Evolutionary conservation across 768 basidiomycete genomes (phyloP), one percentile per base, ranked within the genome.

Genomic region (Rhizopogon rudus): DNA sequence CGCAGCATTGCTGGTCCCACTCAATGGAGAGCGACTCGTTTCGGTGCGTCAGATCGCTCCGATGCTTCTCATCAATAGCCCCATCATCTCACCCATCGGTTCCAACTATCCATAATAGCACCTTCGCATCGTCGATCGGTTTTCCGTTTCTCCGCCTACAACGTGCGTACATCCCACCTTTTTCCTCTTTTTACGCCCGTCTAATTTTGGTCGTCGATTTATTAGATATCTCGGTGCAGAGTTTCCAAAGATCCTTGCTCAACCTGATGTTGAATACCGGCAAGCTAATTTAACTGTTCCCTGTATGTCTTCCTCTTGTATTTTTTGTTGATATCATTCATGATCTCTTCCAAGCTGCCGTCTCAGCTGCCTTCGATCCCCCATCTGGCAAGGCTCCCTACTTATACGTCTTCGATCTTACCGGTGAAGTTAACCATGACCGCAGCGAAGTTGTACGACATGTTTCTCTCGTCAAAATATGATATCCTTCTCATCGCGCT

Each of bases 371-470:
- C 33, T 93, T 91, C 60, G 86, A 88, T 55, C 86, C 89, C 8
- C 81, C 84, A 1, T 80, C 81, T 57, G 89, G 87, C 52, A 74
- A 81, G 59, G 69, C 77, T n/a, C 77, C 85, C 4, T 94, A 86
- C 68, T 77, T 84, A 55, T 87, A 88, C 69, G 87, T 93, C 20
- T 93, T 93, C 68, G 92, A 94, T 73, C 82, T 87, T 61, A 87
- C 88, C 3, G 92, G 92, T 42, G 91, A 93, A 68, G 74, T 89
- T 54, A 80, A 81, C 53, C 79, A 80, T 62, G 89, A 91, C 69
- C 81, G 90, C 45, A 80, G 82, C 31, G 89, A 91, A 68, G 74
- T 84, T 77, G 90, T 88, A 66, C 52, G 81, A 71, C 28, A 14
- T 50, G 12, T 31, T 49, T 44, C 33, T 16, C 17, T 44, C 40